A percentile compares a stretch with the other conserved stretches of the same genome.
Evolutionary conservation across 2,329 filamentous ascomycete genomes (phyloP).

Genomic region (Chaetomiaceae sp.): DNA sequence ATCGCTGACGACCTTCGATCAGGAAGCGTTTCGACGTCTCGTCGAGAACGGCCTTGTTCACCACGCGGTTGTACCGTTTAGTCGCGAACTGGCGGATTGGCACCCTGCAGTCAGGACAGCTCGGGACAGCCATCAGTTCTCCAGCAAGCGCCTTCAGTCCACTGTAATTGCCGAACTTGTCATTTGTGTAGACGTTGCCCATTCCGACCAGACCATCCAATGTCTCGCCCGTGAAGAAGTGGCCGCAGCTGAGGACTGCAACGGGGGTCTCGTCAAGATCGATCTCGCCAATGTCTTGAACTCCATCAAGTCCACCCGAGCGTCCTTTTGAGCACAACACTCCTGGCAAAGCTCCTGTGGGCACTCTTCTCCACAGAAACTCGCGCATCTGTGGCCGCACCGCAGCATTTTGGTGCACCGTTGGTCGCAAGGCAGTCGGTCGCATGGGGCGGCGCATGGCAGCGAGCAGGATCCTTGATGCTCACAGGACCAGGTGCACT

Average conservation of each 20-base stretch:
- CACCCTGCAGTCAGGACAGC: conserved; percentile 55
- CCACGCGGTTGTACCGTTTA: conserved; percentile 53
- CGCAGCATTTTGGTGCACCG: conserved; percentile 47
- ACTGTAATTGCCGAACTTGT: conserved; percentile 30
- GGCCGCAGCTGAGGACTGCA: conserved; percentile 57
- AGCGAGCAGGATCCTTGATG: conserved; percentile 35
- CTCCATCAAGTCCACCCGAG: conserved; percentile 51
- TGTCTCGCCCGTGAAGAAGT: conserved; percentile 53
- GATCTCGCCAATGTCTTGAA: conserved; percentile 46
- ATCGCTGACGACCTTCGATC: conserved; percentile 31
- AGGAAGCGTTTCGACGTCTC: conserved; percentile 60
- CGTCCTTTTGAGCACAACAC: conserved; percentile 40
- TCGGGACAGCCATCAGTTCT: conserved; percentile 36
- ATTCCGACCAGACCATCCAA: conserved; percentile 59
- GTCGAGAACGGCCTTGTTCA: conserved; percentile 54
- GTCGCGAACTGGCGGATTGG: conserved; percentile 48
- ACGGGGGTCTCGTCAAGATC: conserved; percentile 55
- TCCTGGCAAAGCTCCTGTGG: conserved; percentile 51
- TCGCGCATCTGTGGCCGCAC: conserved; percentile 59
- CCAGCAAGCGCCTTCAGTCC: conserved; percentile 43
- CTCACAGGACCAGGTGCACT: conserved; percentile 17
- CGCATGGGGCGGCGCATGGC: conserved; percentile 62
- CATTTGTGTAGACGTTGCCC: conserved; percentile 40
- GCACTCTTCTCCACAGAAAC: conserved; percentile 59
- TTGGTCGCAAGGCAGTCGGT: conserved; percentile 57